phyloP scores from a whole-genome alignment of 257 asterid species.

The Solanum medicagineum region DNA sequence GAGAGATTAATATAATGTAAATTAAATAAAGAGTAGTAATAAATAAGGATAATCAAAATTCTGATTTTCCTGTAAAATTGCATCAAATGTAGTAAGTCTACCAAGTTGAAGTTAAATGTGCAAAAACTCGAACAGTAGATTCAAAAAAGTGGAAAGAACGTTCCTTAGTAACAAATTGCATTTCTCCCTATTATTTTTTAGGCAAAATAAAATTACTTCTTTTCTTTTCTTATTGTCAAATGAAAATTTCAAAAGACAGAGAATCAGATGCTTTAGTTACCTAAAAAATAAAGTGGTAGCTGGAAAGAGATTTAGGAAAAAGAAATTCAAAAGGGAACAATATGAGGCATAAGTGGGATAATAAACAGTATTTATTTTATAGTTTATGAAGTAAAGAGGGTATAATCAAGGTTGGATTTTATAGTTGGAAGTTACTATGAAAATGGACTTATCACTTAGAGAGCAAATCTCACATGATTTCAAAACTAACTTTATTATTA shows the following conservation, averaged over 20 bases:
- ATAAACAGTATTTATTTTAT: not conserved
- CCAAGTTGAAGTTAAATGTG: not conserved
- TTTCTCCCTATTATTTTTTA: no score
- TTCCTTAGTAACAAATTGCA: no score
- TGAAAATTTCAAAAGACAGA: not conserved
- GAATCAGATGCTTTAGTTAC: not conserved
- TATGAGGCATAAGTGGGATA: not conserved
- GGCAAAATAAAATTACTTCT: not conserved
- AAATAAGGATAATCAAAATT: no score
- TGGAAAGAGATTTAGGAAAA: not conserved
- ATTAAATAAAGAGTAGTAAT: no score
- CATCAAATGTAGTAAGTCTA: not conserved
- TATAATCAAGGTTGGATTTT: not conserved
- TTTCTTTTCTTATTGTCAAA: not conserved
- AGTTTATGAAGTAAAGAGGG: not conserved
- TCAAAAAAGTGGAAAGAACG: no score
- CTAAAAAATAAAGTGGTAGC: not conserved
- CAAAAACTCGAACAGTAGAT: not conserved
- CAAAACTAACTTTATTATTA: not conserved
- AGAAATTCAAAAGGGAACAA: not conserved
- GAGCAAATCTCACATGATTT: not conserved
- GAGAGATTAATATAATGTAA: no score
- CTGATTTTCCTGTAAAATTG: not conserved
- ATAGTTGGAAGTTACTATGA: not conserved
- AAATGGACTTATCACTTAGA: not conserved